Conservation (phyloP, 2,329 filamentous ascomycete genomes). For the Fusarium lyarnte region DNA sequence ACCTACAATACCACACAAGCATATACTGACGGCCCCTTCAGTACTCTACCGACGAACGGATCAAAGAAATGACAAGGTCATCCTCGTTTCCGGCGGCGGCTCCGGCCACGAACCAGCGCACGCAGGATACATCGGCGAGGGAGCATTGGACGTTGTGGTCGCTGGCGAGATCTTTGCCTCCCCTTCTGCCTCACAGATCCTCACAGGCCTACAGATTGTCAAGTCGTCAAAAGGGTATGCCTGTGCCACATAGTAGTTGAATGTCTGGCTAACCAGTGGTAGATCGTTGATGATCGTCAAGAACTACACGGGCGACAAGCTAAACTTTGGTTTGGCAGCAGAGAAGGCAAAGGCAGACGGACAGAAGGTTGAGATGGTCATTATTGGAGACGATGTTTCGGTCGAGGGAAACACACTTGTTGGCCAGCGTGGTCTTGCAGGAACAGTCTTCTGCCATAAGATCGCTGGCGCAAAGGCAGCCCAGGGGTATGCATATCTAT, state of each 20-base stretch:
- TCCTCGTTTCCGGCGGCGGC: conserved; percentile 37
- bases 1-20: accelerated
- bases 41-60: conserved; percentile 35
- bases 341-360: conserved; percentile 44
- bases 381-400: conserved; percentile 40
- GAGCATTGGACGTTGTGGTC: conserved; percentile 35
- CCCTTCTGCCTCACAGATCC: conserved; percentile 38
- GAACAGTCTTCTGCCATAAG: conserved; percentile 40
- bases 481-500: conserved; percentile 18
- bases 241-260: accelerated
- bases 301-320: conserved; percentile 44
- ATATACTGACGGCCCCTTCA: background rate
- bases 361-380: conserved; percentile 38
- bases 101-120: conserved; percentile 41
- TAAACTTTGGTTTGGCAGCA: conserved; percentile 44
- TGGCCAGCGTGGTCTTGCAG: conserved; percentile 39
- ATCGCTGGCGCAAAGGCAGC: conserved; percentile 39
- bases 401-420: conserved; percentile 39
- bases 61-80: conserved; percentile 28
- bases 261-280: background rate
- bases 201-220: conserved; percentile 33
- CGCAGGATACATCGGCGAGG: conserved; percentile 39
- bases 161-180: conserved; percentile 42
- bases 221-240: conserved; percentile 34
- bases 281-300: conserved; percentile 41